A percentile compares a stretch with the other conserved stretches of the same genome.
Conservation (phyloP, 2,329 filamentous ascomycete species). For the Pseudogymnoascus sp. region DNA sequence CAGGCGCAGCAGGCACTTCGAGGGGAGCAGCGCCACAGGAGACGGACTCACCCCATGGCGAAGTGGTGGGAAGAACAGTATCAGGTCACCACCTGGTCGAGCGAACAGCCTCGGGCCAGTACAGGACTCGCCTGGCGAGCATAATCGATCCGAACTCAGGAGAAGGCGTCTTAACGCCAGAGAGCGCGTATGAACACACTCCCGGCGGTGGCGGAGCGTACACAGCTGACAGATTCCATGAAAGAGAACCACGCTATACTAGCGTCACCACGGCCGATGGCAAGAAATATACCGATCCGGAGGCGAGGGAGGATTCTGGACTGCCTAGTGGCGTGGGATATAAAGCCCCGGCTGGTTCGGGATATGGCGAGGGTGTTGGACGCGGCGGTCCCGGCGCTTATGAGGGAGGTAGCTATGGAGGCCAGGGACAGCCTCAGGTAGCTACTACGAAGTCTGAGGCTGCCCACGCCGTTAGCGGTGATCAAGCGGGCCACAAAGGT, state of each 20-base stretch:
- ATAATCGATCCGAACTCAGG: neutral
- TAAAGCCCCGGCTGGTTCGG: neutral
- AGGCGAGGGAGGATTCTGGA: neutral
- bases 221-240: neutral
- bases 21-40: neutral
- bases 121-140: neutral
- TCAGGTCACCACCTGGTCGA: neutral
- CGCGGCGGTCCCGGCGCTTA: neutral
- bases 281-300: neutral
- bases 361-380: neutral
- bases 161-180: neutral
- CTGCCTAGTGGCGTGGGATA: neutral
- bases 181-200: slow-evolving; percentile 1
- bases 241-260: neutral
- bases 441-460: neutral
- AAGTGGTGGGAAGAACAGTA: neutral
- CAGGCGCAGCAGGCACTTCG: neutral
- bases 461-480: neutral
- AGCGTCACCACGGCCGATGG: neutral
- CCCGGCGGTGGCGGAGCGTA: neutral
- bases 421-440: neutral
- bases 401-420: neutral
- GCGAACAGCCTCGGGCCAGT: neutral
- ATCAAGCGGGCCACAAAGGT: neutral
- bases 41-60: neutral